Percentiles rank a stretch among this genome's conserved stretches.
Conservation (phyloP, 768 basidiomycete species). For the Exidia glandulosa region DNA sequence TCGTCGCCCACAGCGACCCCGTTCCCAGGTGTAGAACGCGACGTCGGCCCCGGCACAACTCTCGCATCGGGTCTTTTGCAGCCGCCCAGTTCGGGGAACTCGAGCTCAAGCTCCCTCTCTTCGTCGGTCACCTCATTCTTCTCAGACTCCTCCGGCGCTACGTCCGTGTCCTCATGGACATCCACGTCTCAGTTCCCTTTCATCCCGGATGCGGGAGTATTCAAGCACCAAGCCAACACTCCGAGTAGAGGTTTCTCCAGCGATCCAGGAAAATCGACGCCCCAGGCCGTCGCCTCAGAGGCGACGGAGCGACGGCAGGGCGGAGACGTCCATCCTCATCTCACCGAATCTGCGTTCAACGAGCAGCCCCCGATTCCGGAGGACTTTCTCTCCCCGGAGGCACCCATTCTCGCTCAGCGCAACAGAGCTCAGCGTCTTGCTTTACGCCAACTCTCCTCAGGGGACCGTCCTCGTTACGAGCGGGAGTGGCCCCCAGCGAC, state of each 20-base stretch:
- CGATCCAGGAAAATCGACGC: neutral
- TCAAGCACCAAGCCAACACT: neutral
- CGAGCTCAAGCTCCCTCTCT: neutral
- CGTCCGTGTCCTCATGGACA: conserved; percentile 4
- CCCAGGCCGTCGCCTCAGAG: neutral
- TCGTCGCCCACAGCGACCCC: neutral
- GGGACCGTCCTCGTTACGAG: neutral
- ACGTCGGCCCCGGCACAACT: neutral
- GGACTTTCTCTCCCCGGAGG: neutral
- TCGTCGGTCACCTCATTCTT: conserved; percentile 4
- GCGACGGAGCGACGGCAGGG: neutral
- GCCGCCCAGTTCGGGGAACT: neutral
- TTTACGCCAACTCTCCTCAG: neutral
- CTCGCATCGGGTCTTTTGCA: neutral
- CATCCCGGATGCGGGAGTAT: neutral
- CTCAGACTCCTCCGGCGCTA: conserved; percentile 6
- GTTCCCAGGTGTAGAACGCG: neutral
- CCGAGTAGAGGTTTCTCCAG: neutral
- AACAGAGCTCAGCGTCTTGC: neutral
- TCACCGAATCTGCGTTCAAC: neutral
- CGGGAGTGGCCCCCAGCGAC: neutral
- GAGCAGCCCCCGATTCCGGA: neutral
- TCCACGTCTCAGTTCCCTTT: neutral
- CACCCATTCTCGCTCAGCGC: neutral
- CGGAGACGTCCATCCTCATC: neutral